Conservation (phyloP, 139 green algal species). For the Chlorella sp. region DNA sequence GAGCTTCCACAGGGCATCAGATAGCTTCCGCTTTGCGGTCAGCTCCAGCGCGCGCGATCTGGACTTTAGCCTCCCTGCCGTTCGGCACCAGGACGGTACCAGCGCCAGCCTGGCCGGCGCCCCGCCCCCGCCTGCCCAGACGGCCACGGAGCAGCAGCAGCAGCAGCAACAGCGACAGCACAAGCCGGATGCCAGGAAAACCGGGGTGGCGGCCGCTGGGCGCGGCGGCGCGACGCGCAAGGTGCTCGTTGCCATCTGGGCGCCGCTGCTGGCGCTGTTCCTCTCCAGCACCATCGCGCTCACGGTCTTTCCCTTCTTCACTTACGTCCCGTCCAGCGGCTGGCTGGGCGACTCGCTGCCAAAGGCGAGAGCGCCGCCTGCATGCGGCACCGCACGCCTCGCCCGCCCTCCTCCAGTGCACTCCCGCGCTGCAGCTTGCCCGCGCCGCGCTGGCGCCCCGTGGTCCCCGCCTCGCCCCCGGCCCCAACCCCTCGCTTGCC, state of each 20-base stretch:
- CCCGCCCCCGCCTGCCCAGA: background rate
- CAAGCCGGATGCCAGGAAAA: background rate
- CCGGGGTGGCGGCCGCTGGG: background rate
- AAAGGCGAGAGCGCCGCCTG: no score
- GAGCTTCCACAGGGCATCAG: no score
- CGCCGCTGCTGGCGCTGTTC: slow-evolving; percentile 54
- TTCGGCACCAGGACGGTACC: no score
- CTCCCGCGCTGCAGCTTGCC: background rate
- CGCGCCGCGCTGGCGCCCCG: no score
- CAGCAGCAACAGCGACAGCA: background rate
- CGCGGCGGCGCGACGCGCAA: slow-evolving; percentile 11
- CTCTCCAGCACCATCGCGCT: slow-evolving; percentile 49
- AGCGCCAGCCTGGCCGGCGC: no score
- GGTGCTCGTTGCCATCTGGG: slow-evolving; percentile 36
- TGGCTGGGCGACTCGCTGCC: slow-evolving; percentile 61
- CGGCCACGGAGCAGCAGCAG: background rate
- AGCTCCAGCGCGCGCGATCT: no score
- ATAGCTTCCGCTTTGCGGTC: no score
- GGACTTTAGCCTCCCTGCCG: no score
- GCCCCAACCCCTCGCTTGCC: background rate
- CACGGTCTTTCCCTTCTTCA: slow-evolving; percentile 81
- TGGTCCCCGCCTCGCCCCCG: background rate
- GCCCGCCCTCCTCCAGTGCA: no score
- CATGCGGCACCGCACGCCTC: no score
- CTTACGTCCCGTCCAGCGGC: slow-evolving; percentile 61